Evolutionary conservation across 75 land plant genomes (phyloP).

Genomic region (Chamaecyparis obtusa): DNA sequence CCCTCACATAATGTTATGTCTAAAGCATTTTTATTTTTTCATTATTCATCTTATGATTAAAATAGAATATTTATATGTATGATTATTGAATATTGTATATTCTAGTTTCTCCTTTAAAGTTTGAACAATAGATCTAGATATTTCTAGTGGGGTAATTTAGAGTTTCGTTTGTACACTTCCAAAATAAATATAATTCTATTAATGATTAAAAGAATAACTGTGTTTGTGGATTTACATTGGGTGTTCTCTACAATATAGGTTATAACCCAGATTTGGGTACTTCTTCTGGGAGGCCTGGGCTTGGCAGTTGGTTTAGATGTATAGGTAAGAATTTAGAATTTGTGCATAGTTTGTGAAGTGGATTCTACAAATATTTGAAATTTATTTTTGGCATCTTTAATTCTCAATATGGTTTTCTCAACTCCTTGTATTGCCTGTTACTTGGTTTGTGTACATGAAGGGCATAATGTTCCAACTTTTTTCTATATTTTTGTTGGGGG

Average conservation of each 20-base stretch:
- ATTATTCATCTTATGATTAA: not conserved
- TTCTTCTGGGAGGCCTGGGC: slow-evolving; percentile 84
- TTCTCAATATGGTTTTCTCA: not conserved
- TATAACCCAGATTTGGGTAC: slow-evolving; percentile 91
- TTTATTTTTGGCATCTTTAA: not conserved
- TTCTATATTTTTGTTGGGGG: slow-evolving; percentile 89
- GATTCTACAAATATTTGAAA: not conserved
- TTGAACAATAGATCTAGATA: not conserved
- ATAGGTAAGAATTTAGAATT: slow-evolving; percentile 57
- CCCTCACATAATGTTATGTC: not conserved
- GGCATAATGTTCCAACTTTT: slow-evolving; percentile 74
- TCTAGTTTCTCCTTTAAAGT: not conserved
- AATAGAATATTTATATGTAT: not conserved
- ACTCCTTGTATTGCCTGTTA: not conserved
- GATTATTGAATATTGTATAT: not conserved
- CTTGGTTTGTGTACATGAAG: slow-evolving; percentile 60
- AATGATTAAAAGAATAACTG: not conserved
- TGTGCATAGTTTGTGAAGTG: not conserved
- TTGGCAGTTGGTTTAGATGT: slow-evolving; percentile 74
- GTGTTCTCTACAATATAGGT: slow-evolving; percentile 50
- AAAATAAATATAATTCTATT: not conserved
- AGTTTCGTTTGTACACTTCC: not conserved
- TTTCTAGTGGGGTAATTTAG: not conserved
- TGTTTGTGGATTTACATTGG: slow-evolving; percentile 9
- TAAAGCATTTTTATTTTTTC: not conserved